A percentile compares a stretch with the other conserved stretches of the same genome.
Evolutionary conservation across 2,329 filamentous ascomycete species (phyloP).

Genomic region (Fusarium subglutinans): DNA sequence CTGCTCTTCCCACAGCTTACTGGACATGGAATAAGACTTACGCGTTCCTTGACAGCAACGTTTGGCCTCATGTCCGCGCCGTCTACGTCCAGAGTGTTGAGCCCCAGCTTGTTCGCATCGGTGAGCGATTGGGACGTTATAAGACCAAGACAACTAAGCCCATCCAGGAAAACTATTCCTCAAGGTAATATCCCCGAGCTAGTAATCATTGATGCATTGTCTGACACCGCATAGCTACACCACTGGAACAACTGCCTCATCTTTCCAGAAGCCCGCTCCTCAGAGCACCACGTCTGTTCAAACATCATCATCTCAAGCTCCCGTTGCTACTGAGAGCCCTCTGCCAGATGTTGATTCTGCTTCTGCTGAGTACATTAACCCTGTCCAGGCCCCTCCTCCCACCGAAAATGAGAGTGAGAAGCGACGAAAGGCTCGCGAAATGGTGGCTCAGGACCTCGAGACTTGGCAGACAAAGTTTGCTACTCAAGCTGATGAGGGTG

Average conservation of each 20-base stretch:
- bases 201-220: not conserved
- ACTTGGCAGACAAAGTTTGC: slow-evolving; percentile 91
- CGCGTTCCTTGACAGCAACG: slow-evolving; percentile 75
- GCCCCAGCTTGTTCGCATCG: slow-evolving; percentile 92
- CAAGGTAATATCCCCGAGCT: slow-evolving; percentile 16
- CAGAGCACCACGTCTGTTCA: slow-evolving; percentile 45
- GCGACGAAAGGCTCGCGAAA: slow-evolving; percentile 68
- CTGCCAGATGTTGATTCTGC: slow-evolving; percentile 35
- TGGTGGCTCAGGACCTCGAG: slow-evolving; percentile 80
- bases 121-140: slow-evolving; percentile 84
- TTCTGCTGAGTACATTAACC: slow-evolving; percentile 43
- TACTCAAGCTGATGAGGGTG: slow-evolving; percentile 84
- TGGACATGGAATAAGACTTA: slow-evolving; percentile 76
- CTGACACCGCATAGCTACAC: slow-evolving; percentile 29
- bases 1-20: slow-evolving; percentile 75
- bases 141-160: slow-evolving; percentile 54
- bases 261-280: slow-evolving; percentile 48
- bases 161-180: slow-evolving; percentile 21
- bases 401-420: slow-evolving; percentile 61
- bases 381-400: slow-evolving; percentile 56
- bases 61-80: slow-evolving; percentile 83
- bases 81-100: slow-evolving; percentile 93
- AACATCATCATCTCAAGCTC: slow-evolving; percentile 44
- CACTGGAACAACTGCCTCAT: slow-evolving; percentile 44
- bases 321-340: slow-evolving; percentile 15